Base-by-base conservation (phyloP, 2,329 filamentous ascomycete genomes). In the Setomelanomma holmii region DNA sequence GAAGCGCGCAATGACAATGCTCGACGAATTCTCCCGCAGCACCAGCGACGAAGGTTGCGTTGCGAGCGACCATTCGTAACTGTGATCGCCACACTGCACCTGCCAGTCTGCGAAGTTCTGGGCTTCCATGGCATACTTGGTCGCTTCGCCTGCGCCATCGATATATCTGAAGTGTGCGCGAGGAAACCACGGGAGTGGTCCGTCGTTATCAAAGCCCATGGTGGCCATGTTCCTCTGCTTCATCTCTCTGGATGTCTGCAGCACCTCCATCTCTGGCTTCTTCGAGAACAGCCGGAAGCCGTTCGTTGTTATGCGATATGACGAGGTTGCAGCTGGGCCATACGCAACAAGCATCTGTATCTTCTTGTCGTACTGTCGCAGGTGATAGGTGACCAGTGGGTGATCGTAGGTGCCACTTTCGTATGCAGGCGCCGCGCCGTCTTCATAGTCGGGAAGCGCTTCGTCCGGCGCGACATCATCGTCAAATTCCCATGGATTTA, bases 151-250 rank as follows among this genome's bases (percentile, higher is more conserved):
- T 2, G 56, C 22, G 3, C 52, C 30, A 11, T 52, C 45, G 16
- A 43, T 54, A 30, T 67, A 56, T 4, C 51, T 36, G 23, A 72
- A 66, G 36, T 63, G 61, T 11, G 71, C 71, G 10, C 69, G 64
- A 24, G 69, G 69, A 21, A 69, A 60, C 71, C 71, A 73, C 0
- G 71, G 71, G 8, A 71, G 38, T 1, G 68, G 67, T 1, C 69
- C 68, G 34, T 69, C 44, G 17, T 64, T 61, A 43, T 68, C 62
- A 33, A 71, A 73, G 7, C 52, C 55, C 14, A 72, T 67, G 0
- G 54, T 53, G 5, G 65, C 65, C n/a, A 71, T 53, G 16, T 54
- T 61, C 12, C 64, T 56, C 51, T 68, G 61, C 5, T 45, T 47
- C 22, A 49, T 48, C n/a, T 56, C 61, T 24, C 44, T 52, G 4